Evolutionary conservation across 2,329 filamentous ascomycete genomes (phyloP).

Genomic region (Apiospora pterosperma): DNA sequence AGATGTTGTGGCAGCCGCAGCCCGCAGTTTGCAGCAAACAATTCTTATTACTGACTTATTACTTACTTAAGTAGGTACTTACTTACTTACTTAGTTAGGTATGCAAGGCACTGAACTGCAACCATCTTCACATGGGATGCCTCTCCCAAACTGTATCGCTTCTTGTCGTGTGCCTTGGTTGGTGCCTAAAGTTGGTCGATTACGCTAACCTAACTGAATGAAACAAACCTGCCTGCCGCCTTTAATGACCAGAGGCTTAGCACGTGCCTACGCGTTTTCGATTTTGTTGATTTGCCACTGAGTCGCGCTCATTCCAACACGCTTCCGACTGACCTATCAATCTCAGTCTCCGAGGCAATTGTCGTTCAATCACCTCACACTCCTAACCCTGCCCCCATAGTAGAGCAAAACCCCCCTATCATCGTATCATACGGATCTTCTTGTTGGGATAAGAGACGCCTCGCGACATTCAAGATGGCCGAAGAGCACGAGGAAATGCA

Average conservation of each 20-base stretch:
- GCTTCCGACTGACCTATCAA: neutral
- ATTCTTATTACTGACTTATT: too few relatives aligned
- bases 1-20: too few relatives aligned
- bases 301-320: neutral
- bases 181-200: neutral
- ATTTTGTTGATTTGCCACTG: neutral
- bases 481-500: conserved; percentile 68
- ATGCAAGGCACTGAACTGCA: too few relatives aligned
- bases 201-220: neutral
- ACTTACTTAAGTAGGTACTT: too few relatives aligned
- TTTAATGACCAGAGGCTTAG: neutral
- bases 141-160: too few relatives aligned
- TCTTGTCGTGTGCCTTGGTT: too few relatives aligned
- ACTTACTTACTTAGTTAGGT: too few relatives aligned
- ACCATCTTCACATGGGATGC: too few relatives aligned
- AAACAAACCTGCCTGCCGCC: neutral
- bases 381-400: neutral
- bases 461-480: conserved; percentile 29
- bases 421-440: neutral
- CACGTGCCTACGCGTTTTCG: neutral
- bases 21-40: too few relatives aligned
- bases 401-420: neutral
- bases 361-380: neutral
- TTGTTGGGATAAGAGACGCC: neutral
- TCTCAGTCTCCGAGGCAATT: neutral